Evolutionary conservation across 768 basidiomycete genomes (phyloP).

Genomic region (Leccinum ochraceum): DNA sequence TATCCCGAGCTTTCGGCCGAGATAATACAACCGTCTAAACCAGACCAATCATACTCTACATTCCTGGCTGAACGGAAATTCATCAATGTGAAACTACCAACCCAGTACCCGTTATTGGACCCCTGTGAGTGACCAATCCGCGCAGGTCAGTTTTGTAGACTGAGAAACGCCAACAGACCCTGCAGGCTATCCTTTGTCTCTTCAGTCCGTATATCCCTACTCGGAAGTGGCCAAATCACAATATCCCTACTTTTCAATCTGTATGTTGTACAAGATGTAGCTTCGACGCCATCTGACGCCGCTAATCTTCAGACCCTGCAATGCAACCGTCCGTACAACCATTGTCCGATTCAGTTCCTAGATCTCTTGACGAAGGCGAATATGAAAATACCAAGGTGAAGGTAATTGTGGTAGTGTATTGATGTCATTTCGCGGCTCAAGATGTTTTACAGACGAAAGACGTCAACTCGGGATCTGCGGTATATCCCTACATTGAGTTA

Average conservation of each 20-base stretch:
- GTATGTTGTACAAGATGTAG: constrained; percentile 18
- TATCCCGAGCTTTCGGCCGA: constrained; percentile 15
- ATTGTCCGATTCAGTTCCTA: constrained; percentile 8
- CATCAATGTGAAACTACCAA: constrained; percentile 16
- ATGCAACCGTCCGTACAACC: constrained; percentile 21
- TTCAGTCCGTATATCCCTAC: constrained; percentile 26
- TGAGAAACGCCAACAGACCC: constrained; percentile 12
- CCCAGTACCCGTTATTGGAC: constrained; percentile 30
- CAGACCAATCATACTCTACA: neutral
- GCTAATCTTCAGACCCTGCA: constrained; percentile 9
- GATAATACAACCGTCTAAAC: constrained; percentile 6
- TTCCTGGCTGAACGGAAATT: neutral
- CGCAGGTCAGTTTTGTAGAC: neutral
- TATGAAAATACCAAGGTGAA: constrained; percentile 5
- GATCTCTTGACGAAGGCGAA: constrained; percentile 4
- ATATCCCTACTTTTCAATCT: constrained; percentile 27
- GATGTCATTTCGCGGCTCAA: constrained; percentile 4
- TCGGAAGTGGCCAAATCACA: constrained; percentile 2
- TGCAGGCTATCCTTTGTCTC: constrained; percentile 31
- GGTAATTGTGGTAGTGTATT: constrained; percentile 8
- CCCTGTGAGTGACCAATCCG: constrained; percentile 33
- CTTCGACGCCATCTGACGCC: constrained; percentile 1
- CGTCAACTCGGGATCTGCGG: constrained; percentile 3
- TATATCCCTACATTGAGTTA: constrained; percentile 30
- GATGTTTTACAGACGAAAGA: neutral